phyloP scores from a whole-genome alignment of 176 grass and related monocot species.

The Bolboschoenus planiculmis region DNA sequence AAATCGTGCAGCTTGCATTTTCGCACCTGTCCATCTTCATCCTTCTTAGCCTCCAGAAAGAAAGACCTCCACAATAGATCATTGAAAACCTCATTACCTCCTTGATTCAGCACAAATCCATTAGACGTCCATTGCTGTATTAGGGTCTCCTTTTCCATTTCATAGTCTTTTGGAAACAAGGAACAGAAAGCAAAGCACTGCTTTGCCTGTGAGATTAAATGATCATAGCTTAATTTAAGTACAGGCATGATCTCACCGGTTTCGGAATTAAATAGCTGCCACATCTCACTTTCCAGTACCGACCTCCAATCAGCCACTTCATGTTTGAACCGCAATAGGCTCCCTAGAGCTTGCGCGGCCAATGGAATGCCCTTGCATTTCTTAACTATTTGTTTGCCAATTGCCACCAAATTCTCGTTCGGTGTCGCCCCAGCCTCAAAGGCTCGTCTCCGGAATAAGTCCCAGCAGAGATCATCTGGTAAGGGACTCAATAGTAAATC shows the following conservation, averaged over 20 bases:
- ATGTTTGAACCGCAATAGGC: neutral
- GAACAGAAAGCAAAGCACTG: constrained; percentile 25
- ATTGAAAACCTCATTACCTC: constrained; percentile 16
- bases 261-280: neutral
- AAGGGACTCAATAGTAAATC: neutral
- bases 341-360: constrained; percentile 16
- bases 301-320: neutral
- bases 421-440: neutral
- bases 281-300: constrained; percentile 24
- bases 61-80: constrained; percentile 25
- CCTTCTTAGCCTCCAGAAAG: constrained; percentile 19
- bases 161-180: constrained; percentile 24
- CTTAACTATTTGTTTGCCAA: constrained; percentile 25
- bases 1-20: constrained; percentile 31
- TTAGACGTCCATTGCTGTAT: constrained; percentile 23
- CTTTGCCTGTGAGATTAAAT: neutral
- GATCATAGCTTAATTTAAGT: constrained; percentile 24
- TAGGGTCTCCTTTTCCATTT: constrained; percentile 18
- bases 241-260: neutral
- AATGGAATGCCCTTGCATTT: constrained; percentile 24
- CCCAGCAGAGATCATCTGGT: neutral
- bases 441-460: neutral
- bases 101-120: neutral
- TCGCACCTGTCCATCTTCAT: neutral
- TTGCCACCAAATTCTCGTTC: neutral